Evolutionary conservation across 768 basidiomycete genomes (phyloP).

Genomic region (Astraeus odoratus): DNA sequence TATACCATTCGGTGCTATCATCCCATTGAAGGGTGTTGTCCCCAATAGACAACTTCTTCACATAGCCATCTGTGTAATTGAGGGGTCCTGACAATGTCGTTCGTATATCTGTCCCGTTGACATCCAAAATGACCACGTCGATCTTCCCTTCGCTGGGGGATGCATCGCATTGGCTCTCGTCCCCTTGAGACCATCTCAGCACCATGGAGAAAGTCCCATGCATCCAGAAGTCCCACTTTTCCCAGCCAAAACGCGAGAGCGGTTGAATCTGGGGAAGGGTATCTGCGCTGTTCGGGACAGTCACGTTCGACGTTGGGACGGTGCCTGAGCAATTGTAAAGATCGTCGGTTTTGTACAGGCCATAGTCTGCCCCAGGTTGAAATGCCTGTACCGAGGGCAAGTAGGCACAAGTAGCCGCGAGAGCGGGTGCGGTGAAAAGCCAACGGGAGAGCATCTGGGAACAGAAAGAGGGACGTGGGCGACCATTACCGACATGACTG

Average conservation of each 20-base stretch:
- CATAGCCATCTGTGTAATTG: background rate
- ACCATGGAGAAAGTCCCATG: conserved; percentile 9
- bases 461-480: background rate
- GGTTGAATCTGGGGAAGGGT: conserved; percentile 11
- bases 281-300: conserved; percentile 8
- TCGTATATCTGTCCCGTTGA: conserved; percentile 9
- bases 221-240: conserved; percentile 10
- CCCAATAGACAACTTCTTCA: conserved; percentile 7
- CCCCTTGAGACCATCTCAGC: conserved; percentile 10
- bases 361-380: conserved; percentile 11
- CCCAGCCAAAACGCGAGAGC: conserved; percentile 4
- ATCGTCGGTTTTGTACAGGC: conserved; percentile 6
- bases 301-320: conserved; percentile 8
- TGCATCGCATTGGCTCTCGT: conserved; percentile 2
- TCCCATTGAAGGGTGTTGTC: conserved; percentile 10
- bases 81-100: background rate
- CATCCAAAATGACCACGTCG: conserved; percentile 4
- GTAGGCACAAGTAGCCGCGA: background rate
- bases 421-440: background rate
- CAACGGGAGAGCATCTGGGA: background rate
- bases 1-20: conserved; percentile 8
- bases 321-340: conserved; percentile 14
- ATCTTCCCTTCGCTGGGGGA: conserved; percentile 1
- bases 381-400: conserved; percentile 1
- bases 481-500: too few relatives aligned